Base-by-base conservation (phyloP, 805 yeast genomes). In the Suhomyces tanzawaensis region DNA sequence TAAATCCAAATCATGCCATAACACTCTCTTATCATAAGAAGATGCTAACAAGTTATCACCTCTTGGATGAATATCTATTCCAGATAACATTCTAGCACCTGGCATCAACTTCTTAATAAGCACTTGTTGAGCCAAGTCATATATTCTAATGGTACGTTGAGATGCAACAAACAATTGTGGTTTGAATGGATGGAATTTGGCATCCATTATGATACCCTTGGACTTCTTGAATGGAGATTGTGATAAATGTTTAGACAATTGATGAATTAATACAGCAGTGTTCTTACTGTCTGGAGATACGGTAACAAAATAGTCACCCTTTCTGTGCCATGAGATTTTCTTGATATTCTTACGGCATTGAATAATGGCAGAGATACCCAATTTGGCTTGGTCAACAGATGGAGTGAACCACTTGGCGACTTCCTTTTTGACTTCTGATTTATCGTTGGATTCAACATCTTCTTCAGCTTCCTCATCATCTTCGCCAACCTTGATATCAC, bases 1-100 rank as follows among this genome's bases (percentile, higher is more conserved):
- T 45, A 95, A 73, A 62, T 93, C 99, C 56, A 91, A 69, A 72
- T 93, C 99, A 57, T 91, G 98, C 99, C 99, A 93, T 48, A 90
- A 74, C 4, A 93, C 95, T 50, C 97, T 77, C 72, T 90, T 89
- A 63, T 93, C 99, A 61, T 78, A 93, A 2, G 97, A 88, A 6
- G 91, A 85, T 11, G 96, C 95, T 46, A 93, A 66, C 37, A 93
- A 79, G 55, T 93, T 90, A 61, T 93, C 98, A 40, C 99, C 99
- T 48, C 95, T 75, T 41, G 98, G 97, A 62, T 93, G 98, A 36
- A 93, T 83, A 58, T 90, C 98, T 56, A 93, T 81, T 49, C 82
- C 75, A 14, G 95, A 81, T 52, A 93, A 75, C 95, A 96, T 87
- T 63, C 96, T 80, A 1, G 95, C 97, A 55, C 98, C 98, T 1